These are phyloP conservation scores for Xerocomellus chrysenteron DNA, from an alignment of 768 basidiomycete genomes.

Conservation along the genomic window DNA sequence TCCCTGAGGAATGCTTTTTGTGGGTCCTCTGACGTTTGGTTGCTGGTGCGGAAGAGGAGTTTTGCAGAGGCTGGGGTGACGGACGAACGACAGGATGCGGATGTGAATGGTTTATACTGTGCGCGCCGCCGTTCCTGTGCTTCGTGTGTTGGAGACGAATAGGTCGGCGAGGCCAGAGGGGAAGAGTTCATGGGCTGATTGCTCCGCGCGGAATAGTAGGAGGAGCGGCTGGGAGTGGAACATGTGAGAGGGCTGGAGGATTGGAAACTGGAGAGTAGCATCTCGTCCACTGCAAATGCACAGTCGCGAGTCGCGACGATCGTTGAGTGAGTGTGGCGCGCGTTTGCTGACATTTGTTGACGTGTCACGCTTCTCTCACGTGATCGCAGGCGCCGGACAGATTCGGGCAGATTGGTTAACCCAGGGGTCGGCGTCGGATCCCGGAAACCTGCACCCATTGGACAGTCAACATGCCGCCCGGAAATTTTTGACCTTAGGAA, in stretches of 20 bases:
- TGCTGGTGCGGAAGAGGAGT: conserved; percentile 14
- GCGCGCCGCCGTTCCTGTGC: conserved; percentile 50
- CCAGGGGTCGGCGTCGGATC: too few species aligned
- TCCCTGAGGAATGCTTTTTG: conserved; percentile 58
- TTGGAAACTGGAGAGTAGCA: conserved; percentile 21
- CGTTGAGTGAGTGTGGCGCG: conserved; percentile 16
- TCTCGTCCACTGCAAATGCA: neutral
- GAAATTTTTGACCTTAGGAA: too few species aligned
- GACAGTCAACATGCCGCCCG: too few species aligned
- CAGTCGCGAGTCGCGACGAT: neutral
- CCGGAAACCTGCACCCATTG: too few species aligned
- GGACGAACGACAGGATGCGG: conserved; percentile 25
- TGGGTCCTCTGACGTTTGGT: conserved; percentile 39
- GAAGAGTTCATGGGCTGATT: conserved; percentile 47
- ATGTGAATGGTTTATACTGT: conserved; percentile 49
- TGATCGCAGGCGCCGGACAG: neutral
- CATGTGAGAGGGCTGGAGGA: conserved; percentile 34
- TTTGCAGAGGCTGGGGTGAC: conserved; percentile 6
- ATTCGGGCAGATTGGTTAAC: too few species aligned
- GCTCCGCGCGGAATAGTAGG: conserved; percentile 29
- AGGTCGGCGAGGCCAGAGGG: conserved; percentile 47
- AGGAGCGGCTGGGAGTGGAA: conserved; percentile 38
- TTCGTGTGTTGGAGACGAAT: conserved; percentile 45
- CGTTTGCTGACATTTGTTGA: conserved; percentile 26
- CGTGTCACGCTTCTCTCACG: conserved; percentile 17